Conservation (phyloP, 805 yeast genomes). For the Suhomyces kilbournensis region DNA sequence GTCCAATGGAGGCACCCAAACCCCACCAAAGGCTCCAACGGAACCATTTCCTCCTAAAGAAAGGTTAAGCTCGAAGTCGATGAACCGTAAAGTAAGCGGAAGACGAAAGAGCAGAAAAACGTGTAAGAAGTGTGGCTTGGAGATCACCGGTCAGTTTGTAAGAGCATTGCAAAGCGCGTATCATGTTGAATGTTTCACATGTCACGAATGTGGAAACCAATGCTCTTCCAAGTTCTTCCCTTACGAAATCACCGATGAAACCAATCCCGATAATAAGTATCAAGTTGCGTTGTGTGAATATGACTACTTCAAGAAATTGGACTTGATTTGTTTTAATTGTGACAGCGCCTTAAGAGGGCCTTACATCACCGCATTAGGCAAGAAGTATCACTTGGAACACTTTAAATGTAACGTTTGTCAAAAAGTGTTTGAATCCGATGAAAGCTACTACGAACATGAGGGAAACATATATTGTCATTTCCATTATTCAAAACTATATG, state of each 20-base stretch:
- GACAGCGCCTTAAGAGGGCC: constrained; percentile 85
- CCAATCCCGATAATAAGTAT: constrained; percentile 11
- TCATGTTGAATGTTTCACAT: constrained; percentile 85
- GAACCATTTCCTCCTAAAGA: constrained; percentile 4
- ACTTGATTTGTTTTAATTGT: constrained; percentile 84
- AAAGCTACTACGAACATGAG: constrained; percentile 86
- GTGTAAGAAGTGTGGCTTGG: constrained; percentile 36
- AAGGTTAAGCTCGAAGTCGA: background rate
- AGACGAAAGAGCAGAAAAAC: constrained; percentile 24
- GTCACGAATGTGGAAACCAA: constrained; percentile 77
- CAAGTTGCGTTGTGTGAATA: constrained; percentile 76
- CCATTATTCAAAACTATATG: constrained; percentile 83
- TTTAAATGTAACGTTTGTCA: constrained; percentile 88
- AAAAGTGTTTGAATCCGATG: constrained; percentile 83
- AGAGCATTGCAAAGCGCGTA: constrained; percentile 77
- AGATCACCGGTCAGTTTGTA: constrained; percentile 66
- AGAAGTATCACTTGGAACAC: constrained; percentile 91
- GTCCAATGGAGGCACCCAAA: background rate
- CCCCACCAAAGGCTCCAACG: constrained; percentile 5
- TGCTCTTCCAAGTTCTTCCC: constrained; percentile 91
- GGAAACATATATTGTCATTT: constrained; percentile 83
- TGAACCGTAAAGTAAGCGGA: constrained; percentile 9
- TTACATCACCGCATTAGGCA: constrained; percentile 89
- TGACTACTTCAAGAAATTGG: constrained; percentile 83
- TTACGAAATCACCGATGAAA: constrained; percentile 49